Conservation (phyloP, 2,329 filamentous ascomycete genomes). For the Fulvia fulva region DNA sequence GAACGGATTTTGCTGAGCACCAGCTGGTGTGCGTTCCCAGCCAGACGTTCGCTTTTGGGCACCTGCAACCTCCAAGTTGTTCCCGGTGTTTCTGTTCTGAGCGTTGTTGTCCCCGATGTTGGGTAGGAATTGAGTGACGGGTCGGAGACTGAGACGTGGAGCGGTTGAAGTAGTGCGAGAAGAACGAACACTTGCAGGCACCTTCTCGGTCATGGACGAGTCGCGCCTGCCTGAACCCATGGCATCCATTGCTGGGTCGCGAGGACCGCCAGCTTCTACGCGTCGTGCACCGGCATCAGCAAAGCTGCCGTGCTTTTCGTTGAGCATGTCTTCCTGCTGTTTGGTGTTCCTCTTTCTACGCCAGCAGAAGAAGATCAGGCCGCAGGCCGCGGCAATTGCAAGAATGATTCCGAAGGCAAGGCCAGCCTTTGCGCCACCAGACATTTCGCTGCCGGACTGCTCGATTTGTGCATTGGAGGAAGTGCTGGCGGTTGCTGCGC, state of each 20-base stretch:
- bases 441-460: conserved; percentile 37
- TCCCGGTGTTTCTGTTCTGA: conserved; percentile 30
- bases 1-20: conserved; percentile 33
- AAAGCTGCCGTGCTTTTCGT: conserved; percentile 36
- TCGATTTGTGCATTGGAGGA: conserved; percentile 5
- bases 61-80: conserved; percentile 29
- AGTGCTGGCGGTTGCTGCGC: conserved; percentile 11
- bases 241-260: background rate
- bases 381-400: conserved; percentile 61
- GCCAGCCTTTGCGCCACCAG: conserved; percentile 64
- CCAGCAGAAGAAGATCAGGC: conserved; percentile 68
- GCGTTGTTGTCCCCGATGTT: conserved; percentile 50
- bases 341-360: conserved; percentile 66
- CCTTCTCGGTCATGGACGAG: conserved; percentile 27
- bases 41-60: conserved; percentile 33
- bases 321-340: conserved; percentile 34
- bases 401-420: conserved; percentile 78
- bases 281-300: conserved; percentile 17
- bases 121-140: conserved; percentile 78
- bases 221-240: conserved; percentile 6
- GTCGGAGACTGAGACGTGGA: conserved; percentile 79
- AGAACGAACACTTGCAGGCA: conserved; percentile 38
- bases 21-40: conserved; percentile 38
- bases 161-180: conserved; percentile 53
- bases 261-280: conserved; percentile 16